Evolutionary conservation across 768 basidiomycete species (phyloP).

Genomic region (Auriscalpium vulgare): DNA sequence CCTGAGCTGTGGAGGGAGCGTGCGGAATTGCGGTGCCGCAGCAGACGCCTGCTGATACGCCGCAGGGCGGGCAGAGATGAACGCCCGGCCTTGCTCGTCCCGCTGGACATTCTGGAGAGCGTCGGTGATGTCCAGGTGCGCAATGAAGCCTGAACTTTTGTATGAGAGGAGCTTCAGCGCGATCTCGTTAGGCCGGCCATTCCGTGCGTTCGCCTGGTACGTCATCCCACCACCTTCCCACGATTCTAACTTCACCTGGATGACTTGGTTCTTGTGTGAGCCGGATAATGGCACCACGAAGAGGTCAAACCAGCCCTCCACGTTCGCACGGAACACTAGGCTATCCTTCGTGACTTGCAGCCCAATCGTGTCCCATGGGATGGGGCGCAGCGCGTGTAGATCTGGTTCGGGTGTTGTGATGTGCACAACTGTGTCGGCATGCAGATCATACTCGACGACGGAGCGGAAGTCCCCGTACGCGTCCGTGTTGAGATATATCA

Average conservation of each 20-base stretch:
- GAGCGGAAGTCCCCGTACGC: conserved; percentile 33
- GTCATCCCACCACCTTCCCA: conserved; percentile 21
- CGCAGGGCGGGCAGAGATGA: conserved; percentile 21
- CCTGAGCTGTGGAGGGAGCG: conserved; percentile 26
- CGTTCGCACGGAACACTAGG: conserved; percentile 29
- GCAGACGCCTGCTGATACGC: conserved; percentile 29
- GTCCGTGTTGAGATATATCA: conserved; percentile 27
- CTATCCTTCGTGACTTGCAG: conserved; percentile 15
- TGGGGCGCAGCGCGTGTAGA: conserved; percentile 27
- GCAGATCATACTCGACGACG: conserved; percentile 27
- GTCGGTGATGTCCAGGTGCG: conserved; percentile 23
- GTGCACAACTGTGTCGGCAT: conserved; percentile 24
- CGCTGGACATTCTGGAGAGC: conserved; percentile 15
- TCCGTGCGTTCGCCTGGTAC: conserved; percentile 25
- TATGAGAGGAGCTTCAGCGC: conserved; percentile 25
- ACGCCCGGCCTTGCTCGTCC: conserved; percentile 20
- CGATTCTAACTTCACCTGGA: conserved; percentile 5
- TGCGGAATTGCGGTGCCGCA: conserved; percentile 18
- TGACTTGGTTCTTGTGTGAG: conserved; percentile 20
- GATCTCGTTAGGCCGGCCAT: conserved; percentile 27
- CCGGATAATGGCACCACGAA: conserved; percentile 16
- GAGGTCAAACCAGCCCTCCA: conserved; percentile 28
- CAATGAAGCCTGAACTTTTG: conserved; percentile 23
- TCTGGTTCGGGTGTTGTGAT: conserved; percentile 29
- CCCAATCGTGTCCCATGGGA: conserved; percentile 25